A percentile compares a stretch with the other conserved stretches of the same genome.
Conservation (phyloP, 768 basidiomycete species). For the Termitomyces sp. region DNA sequence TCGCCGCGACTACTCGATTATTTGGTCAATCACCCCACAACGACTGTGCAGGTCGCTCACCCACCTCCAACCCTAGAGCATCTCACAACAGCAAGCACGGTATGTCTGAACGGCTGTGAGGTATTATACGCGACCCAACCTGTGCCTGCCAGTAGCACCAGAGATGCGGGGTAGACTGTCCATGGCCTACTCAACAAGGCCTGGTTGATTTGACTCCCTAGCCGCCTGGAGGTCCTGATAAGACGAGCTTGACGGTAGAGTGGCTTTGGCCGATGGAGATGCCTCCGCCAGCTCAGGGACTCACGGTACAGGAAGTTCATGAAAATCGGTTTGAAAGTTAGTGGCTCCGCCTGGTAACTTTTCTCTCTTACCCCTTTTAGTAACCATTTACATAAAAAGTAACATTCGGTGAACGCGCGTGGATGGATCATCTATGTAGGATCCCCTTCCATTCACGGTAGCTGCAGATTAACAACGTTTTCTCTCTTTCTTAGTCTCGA, state of each 20-base stretch:
- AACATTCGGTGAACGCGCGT: no score
- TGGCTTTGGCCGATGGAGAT: slow-evolving; percentile 3
- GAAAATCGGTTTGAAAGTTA: background rate
- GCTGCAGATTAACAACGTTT: no score
- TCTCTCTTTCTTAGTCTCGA: no score
- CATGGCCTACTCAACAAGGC: slow-evolving; percentile 19
- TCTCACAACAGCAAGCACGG: slow-evolving; percentile 66
- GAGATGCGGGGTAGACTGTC: slow-evolving; percentile 34
- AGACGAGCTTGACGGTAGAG: slow-evolving; percentile 3
- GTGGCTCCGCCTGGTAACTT: background rate
- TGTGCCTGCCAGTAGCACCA: slow-evolving; percentile 31
- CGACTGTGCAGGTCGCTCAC: slow-evolving; percentile 15
- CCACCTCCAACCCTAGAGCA: slow-evolving; percentile 77
- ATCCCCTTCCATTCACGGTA: no score
- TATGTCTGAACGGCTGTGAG: slow-evolving; percentile 71
- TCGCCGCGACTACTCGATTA: slow-evolving; percentile 47
- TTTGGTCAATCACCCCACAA: slow-evolving; percentile 20
- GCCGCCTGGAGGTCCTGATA: slow-evolving; percentile 6
- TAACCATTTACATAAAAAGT: background rate
- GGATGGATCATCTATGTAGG: no score
- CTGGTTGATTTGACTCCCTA: background rate
- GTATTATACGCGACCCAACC: slow-evolving; percentile 58
- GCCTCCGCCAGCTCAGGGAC: slow-evolving; percentile 16
- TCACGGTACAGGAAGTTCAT: slow-evolving; percentile 18
- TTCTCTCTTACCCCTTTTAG: slow-evolving; percentile 15